Conservation (phyloP, 768 basidiomycete species). For the Macrolepiota dolichaula region DNA sequence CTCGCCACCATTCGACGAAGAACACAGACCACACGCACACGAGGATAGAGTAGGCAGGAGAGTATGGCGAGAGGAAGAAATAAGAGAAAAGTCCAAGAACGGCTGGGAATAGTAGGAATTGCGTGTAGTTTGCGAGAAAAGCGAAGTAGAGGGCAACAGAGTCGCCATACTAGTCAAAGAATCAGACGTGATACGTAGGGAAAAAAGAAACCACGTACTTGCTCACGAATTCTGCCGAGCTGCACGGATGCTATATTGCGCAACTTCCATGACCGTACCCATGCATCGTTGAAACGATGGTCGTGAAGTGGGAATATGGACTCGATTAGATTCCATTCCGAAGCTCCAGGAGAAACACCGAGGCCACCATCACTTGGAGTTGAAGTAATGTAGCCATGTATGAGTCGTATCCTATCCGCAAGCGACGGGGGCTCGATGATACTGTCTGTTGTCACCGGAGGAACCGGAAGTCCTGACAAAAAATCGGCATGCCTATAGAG, state of each 20-base stretch:
- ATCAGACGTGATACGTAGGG: neutral
- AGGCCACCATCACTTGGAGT: constrained; percentile 76
- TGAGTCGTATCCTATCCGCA: constrained; percentile 78
- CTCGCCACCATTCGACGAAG: constrained; percentile 92
- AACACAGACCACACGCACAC: constrained; percentile 81
- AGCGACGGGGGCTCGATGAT: constrained; percentile 51
- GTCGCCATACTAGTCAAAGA: constrained; percentile 60
- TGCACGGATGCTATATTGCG: constrained; percentile 60
- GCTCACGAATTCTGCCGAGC: constrained; percentile 68
- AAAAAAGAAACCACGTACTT: constrained; percentile 35
- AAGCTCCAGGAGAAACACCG: constrained; percentile 69
- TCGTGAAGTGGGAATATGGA: constrained; percentile 85
- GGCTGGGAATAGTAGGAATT: constrained; percentile 75
- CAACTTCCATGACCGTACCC: constrained; percentile 76
- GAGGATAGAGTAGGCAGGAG: constrained; percentile 69
- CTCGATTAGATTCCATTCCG: constrained; percentile 78
- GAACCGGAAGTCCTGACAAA: constrained; percentile 66
- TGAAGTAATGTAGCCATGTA: constrained; percentile 69
- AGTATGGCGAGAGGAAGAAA: constrained; percentile 70
- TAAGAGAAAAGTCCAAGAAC: constrained; percentile 66
- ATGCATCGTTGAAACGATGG: constrained; percentile 70
- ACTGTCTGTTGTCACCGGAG: constrained; percentile 40
- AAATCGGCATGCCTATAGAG: constrained; percentile 66
- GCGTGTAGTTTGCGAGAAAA: constrained; percentile 83
- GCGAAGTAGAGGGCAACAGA: constrained; percentile 84